Conservation (phyloP, 169 alveolate genomes). For the Sarcocystis neurona region DNA sequence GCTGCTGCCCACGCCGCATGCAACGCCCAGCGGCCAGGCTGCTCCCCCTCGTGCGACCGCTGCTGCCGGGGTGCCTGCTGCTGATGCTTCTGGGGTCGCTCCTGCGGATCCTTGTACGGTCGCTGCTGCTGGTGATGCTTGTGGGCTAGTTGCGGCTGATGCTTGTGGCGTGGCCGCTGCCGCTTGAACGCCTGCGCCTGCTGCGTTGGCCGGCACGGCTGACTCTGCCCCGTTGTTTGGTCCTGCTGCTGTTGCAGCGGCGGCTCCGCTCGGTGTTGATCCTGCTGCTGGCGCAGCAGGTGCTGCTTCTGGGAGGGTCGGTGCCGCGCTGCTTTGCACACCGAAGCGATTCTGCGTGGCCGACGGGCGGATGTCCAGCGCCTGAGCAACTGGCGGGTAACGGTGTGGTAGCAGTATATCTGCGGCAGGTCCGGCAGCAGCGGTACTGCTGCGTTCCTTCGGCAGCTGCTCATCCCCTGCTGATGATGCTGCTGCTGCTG, state of each 20-base stretch:
- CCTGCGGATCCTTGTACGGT: background rate
- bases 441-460: too few relatives aligned
- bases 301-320: background rate
- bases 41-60: background rate
- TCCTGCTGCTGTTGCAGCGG: background rate
- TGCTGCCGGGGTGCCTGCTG: slow-evolving; percentile 24
- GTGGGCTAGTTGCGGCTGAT: background rate
- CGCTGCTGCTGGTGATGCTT: slow-evolving; percentile 4
- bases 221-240: background rate
- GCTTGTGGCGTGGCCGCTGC: background rate
- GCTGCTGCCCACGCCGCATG: slow-evolving; percentile 40
- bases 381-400: background rate
- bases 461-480: too few relatives aligned
- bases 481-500: too few relatives aligned
- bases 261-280: background rate
- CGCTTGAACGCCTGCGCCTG: slow-evolving; percentile 17
- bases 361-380: background rate
- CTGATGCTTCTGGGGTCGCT: slow-evolving; percentile 13
- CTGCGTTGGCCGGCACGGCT: background rate
- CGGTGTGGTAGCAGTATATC: background rate
- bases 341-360: background rate
- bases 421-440: background rate
- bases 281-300: background rate
- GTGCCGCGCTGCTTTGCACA: background rate
- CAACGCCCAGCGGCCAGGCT: background rate